Evolutionary conservation across 371 early-diverging fungal species (phyloP), one percentile per base, ranked within the genome.

Genomic region (Spraguea lophii): DNA sequence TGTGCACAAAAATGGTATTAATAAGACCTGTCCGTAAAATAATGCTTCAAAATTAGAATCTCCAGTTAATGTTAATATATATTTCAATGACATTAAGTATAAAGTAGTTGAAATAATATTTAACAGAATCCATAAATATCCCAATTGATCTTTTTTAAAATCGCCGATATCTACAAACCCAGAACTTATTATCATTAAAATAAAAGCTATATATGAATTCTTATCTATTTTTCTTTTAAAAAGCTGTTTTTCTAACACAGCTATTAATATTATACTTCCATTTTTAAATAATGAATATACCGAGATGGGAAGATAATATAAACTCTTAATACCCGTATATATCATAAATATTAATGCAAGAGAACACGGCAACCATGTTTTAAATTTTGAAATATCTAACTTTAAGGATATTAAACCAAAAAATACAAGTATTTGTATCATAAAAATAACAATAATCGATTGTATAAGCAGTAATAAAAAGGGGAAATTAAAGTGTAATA

Each of bases 211-310:
- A 37, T 84, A 67, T 62, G 82, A 54, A 37, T 74, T 70, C 0
- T 81, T 78, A 3, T 86, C 80, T 34, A 73, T 69, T 12, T 71
- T 67, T 32, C 82, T 82, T 3, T 75, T 74, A 60, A 84, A 85
- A 71, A 83, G 78, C 32, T 75, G 62, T 2, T 76, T 75, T 65
- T 97, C 98, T 24, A 84, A 83, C 54, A 86, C 81, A 6, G 94
- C 95, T 57, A 88, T 83, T 23, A 90, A 60, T 52, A 93, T 86
- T 52, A 97, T 91, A 22, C 89, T 87, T 55, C 88, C 59, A 73
- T 97, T 97, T 71, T 97, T 97, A 71, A 92, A 88, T 41, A 97
- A 78, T 22, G 94, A 93, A 62, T 88, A 94, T 6, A 94, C 68
- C 7, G 92, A 60, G 26, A 71, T 59, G 25, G 82, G 76, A 34